A percentile compares a stretch with the other conserved stretches of the same genome.
Evolutionary conservation across 371 early-diverging fungal genomes (phyloP).

Genomic region (Actinomortierella ambigua): DNA sequence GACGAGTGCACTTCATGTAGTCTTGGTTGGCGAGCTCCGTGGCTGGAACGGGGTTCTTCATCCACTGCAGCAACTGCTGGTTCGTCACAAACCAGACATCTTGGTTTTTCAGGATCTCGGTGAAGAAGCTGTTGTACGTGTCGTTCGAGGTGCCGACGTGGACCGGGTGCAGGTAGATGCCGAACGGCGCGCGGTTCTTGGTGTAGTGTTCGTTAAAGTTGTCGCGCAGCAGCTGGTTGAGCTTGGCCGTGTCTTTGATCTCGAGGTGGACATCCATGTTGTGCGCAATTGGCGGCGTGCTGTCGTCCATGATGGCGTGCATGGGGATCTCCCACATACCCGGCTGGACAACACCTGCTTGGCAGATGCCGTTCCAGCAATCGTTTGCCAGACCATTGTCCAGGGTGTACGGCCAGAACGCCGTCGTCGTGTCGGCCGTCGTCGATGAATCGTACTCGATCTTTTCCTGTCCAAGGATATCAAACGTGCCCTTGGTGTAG

Average conservation of each 20-base stretch:
- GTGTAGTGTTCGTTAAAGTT: constrained; percentile 72
- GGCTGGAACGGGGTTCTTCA: constrained; percentile 72
- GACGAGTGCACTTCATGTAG: constrained; percentile 65
- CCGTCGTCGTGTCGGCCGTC: constrained; percentile 56
- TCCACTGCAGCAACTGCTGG: constrained; percentile 69
- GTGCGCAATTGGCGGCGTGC: constrained; percentile 45
- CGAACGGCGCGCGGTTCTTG: constrained; percentile 71
- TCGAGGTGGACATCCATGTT: constrained; percentile 76
- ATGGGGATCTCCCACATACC: constrained; percentile 81
- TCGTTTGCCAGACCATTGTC: constrained; percentile 75
- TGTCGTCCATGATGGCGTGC: constrained; percentile 50
- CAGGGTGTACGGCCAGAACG: constrained; percentile 79
- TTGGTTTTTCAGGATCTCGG: constrained; percentile 53
- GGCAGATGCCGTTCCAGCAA: constrained; percentile 70
- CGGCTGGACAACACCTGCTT: constrained; percentile 54
- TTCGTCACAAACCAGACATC: constrained; percentile 74
- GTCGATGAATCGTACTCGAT: constrained; percentile 71
- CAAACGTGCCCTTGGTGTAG: constrained; percentile 62
- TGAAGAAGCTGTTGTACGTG: constrained; percentile 55
- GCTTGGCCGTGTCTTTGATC: constrained; percentile 49
- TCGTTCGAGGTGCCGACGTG: constrained; percentile 52
- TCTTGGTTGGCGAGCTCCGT: constrained; percentile 57
- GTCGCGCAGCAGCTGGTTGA: constrained; percentile 55
- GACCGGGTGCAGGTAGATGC: constrained; percentile 55
- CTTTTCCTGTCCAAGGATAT: constrained; percentile 59